Evolutionary conservation across 768 basidiomycete species (phyloP), one percentile per base, ranked within the genome.

Genomic region (Tremella yokohamensis): DNA sequence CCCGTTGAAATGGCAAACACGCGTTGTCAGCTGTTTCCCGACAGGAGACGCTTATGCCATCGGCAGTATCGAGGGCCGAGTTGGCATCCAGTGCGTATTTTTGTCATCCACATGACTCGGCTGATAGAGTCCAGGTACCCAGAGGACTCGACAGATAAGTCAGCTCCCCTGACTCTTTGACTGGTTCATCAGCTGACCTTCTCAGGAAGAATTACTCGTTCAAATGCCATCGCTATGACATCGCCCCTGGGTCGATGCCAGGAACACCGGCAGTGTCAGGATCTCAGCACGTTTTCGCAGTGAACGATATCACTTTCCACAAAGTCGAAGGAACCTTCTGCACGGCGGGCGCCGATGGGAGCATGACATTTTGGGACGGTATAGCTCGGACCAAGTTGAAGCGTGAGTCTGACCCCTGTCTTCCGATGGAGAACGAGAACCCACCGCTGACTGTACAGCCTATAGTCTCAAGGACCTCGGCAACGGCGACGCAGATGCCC

Each of bases 31-130:
- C n/a, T 77, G 76, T 65, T 79, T 79, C 73, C 78, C 78, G 2
- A 64, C 70, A 4, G 75, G 70, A 0, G 70, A 73, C 15, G 78
- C 78, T 0, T 80, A 76, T 56, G 78, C 79, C 0, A 60, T 80
- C 6, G 79, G 79, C 0, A 78, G 78, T 62, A 70, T 80, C 13
- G 79, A 80, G 62, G 79, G 94, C 20, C 83, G 94, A 58, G 90
- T 97, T 1, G 93, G 92, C 2, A 92, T 97, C 59, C 93, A 98
- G 92, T 94, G 75, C 71, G 89, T 82, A n/a, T 51, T 7, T 24
- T 26, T 6, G 16, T 25, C 20, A 8, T 19, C 3, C 24, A 49
- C 6, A 19, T 6, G 15, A 25, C 7, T 19, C 3, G 8, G 26
- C 48, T 49, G 22, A 49, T 19, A 49, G 15, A 2, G 11, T 2